Evolutionary conservation across 2,329 filamentous ascomycete species (phyloP), one percentile per base, ranked within the genome.

Genomic region (Epichloe uncinata): DNA sequence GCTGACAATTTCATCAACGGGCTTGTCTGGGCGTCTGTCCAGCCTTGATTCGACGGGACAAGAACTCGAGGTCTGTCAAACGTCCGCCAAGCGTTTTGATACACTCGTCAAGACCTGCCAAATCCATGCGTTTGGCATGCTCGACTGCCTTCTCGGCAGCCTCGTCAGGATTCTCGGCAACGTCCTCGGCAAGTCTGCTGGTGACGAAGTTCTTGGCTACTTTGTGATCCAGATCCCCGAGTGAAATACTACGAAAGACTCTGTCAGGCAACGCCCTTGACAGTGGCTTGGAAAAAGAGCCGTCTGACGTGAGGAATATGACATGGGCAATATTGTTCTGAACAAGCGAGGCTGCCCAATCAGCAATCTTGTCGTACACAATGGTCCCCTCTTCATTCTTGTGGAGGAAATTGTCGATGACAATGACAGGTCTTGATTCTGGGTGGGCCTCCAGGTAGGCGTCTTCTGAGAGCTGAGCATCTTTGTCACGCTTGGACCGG

Each of bases 31-130:
- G 93, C 2, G 77, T 84, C 64, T 96, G 89, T 15, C 93, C 91
- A 1, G 85, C 81, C 67, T 88, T 87, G 58, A 98, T 85, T 16
- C 93, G 79, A 36, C 91, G 81, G n/a, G 90, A 85, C 42, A 98
- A 79, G 61, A 93, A 94, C 62, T 97, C 91, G 18, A 98, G 81
- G 61, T 98, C 93, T 0, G 89, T 95, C n/a, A 98, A 75, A 3
- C 93, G 86, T 2, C 93, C 93, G 20, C 93, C 93, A 1, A 98
- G 76, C 0, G 82, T 77, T 30, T 82, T 77, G 55, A 97, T 94
- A 57, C 86, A 90, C 30, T 75, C 75, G 59, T 96, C 89, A 2
- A 98, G 75, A 54, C 90, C 86, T 1, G 67, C 64, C 6, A 93
- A 71, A 54, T 89, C 64, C 37, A 48, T 30, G 3, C 64, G 62